Evolutionary conservation across 2,329 filamentous ascomycete genomes (phyloP).

Genomic region (Colletotrichum sp.): DNA sequence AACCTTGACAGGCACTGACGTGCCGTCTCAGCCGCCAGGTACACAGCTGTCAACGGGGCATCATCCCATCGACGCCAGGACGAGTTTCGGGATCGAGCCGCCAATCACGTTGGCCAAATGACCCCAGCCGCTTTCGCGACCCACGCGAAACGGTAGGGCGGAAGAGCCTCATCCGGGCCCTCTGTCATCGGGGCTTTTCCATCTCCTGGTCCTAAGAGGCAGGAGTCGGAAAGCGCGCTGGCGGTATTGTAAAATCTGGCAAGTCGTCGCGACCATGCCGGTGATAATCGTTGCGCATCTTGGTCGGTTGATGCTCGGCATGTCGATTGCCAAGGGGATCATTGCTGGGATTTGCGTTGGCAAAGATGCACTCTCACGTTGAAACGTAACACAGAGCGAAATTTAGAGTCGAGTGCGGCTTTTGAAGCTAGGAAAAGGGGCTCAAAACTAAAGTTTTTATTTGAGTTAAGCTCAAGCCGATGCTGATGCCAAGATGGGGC

Average conservation of each 20-base stretch:
- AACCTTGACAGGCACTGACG: neutral
- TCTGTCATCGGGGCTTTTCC: neutral
- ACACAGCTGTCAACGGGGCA: neutral
- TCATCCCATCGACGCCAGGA: slow-evolving; percentile 8
- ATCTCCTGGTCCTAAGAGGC: neutral
- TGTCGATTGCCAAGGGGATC: neutral
- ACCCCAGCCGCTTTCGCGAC: neutral
- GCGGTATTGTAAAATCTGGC: neutral
- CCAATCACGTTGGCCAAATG: neutral
- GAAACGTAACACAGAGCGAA: neutral
- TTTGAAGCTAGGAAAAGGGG: neutral
- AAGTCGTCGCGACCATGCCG: slow-evolving; percentile 3
- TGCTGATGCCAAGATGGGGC: neutral
- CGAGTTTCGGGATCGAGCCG: neutral
- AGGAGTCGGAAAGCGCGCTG: neutral
- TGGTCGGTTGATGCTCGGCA: neutral
- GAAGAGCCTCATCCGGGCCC: neutral
- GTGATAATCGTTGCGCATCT: neutral
- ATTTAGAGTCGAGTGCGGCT: neutral
- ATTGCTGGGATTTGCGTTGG: neutral
- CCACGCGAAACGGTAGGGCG: slow-evolving; percentile 3
- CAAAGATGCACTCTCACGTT: neutral
- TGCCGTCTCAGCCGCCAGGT: neutral
- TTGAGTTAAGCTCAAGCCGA: slow-evolving; percentile 12
- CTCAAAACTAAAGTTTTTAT: neutral